Base-by-base conservation (phyloP, 176 grass and related monocot species). In the Urochloa ruziziensis region DNA sequence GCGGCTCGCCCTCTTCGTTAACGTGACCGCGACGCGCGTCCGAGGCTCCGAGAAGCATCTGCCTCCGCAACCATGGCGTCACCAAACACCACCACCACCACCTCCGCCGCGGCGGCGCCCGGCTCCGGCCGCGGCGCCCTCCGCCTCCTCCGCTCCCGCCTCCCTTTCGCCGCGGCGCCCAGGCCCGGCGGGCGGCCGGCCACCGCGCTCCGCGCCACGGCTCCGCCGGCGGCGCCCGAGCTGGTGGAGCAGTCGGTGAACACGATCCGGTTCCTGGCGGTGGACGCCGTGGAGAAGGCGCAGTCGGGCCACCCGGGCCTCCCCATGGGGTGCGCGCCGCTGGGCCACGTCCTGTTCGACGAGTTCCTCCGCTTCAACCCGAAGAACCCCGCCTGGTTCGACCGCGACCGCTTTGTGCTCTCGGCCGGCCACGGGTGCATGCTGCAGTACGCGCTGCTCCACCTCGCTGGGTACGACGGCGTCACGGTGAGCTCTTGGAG, bases 391-490 rank as follows among this genome's bases (percentile, higher is more conserved):
- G 92, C 65, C 74, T 97, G 86, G 81, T 97, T 97, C 81, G 82
- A 97, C 88, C 92, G 90, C 15, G 92, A 97, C 78, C 95, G 92
- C 60, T n/a, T n/a, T n/a, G n/a, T n/a, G n/a, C n/a, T n/a, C n/a
- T n/a, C n/a, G n/a, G n/a, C n/a, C n/a, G n/a, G 95, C 59, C 95
- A 97, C 10, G 95, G 95, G 0, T 97, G 95, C 86, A 94, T 97
- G 92, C 80, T 97, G 56, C 90, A 97, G 29, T 94, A 94, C 73
- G 92, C 92, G 15, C 74, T 94, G 16, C 95, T 97, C 58, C 92
- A 94, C 74, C 95, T 97, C 48, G 92, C 95, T 3, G 95, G 95
- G 1, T 97, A 94, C 78, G 69, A 92, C 37, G 92, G 88, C 43
- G 95, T 97, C 87, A 80, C 62, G 86, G 95, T 97, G 56, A 92